These are phyloP conservation scores for Trichoderma sp. DNA, from an alignment of 2,329 filamentous ascomycete species.

Conservation along the genomic window DNA sequence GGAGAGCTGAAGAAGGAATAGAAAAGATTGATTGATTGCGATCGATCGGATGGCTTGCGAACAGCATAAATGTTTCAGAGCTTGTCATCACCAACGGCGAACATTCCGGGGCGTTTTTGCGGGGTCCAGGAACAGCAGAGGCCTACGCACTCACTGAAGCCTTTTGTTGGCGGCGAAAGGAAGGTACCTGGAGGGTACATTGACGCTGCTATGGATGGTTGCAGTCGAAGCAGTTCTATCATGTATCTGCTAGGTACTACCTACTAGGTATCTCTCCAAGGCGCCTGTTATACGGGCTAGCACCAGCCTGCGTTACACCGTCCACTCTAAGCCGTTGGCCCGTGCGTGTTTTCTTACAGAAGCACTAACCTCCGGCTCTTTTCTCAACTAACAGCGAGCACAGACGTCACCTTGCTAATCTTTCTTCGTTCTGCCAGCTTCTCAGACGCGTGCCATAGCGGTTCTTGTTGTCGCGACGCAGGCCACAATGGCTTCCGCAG, in stretches of 20 bases:
- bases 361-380: neutral
- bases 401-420: constrained; percentile 32
- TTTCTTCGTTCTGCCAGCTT: constrained; percentile 18
- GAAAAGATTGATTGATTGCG: neutral
- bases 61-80: neutral
- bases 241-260: neutral
- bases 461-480: constrained; percentile 2
- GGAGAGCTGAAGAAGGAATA: neutral
- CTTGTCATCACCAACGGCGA: constrained; percentile 4
- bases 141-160: constrained; percentile 12
- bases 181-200: neutral
- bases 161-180: neutral
- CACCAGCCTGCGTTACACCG: neutral
- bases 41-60: neutral
- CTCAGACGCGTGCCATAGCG: constrained; percentile 20
- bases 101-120: neutral
- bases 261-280: neutral
- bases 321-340: neutral
- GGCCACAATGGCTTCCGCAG: constrained; percentile 69
- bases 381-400: constrained; percentile 18
- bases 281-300: neutral
- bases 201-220: neutral
- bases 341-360: neutral
- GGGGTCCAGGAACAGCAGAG: constrained; percentile 14
- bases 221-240: neutral